Evolutionary conservation across 805 yeast genomes (phyloP), one percentile per base, ranked within the genome.

Genomic region (Candida dajiaensis): DNA sequence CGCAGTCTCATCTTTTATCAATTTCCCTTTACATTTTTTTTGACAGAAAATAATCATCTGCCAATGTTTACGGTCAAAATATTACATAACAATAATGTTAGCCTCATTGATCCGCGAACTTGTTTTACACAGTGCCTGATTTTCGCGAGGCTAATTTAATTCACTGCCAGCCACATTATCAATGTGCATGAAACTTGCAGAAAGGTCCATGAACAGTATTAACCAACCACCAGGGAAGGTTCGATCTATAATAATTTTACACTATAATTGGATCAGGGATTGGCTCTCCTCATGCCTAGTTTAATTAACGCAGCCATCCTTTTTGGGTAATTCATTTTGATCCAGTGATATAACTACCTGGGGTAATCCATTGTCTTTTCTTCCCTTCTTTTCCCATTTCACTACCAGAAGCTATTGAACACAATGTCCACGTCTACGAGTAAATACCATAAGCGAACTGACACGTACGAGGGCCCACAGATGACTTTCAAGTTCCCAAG

Each of bases 401-500:
- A 26, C 13, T 10, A 62, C 13, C 19, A 12, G 39, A 20, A 36
- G 8, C 10, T 36, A 19, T 36, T 12, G 37, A 20, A 29, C 25
- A 31, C 31, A 15, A 25, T 41, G 16, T 23, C 22, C 26, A 16
- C 21, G 31, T 23, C 38, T 18, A 18, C 40, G 6, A 36, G 31
- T 8, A 48, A 66, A 49, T 57, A 67, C 25, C 69, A 66, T 52
- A 63, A 47, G 19, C 51, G 63, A 50, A 53, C 73, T 1, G 50
- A 58, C 8, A 68, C 73, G 0, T 69, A 67, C 45, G 62, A 61
- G 21, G 74, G 74, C 6, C 55, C 65, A 2, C 74, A 70, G 50
- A 60, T 66, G 64, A 64, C 53, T 15, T 70, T 70, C 52, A 61
- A 62, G 44, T 70, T 69, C 44, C 74, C 74, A 15, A 59, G 64